Base-by-base conservation (phyloP, 345 rosid genomes). In the Citrus reticulata region DNA sequence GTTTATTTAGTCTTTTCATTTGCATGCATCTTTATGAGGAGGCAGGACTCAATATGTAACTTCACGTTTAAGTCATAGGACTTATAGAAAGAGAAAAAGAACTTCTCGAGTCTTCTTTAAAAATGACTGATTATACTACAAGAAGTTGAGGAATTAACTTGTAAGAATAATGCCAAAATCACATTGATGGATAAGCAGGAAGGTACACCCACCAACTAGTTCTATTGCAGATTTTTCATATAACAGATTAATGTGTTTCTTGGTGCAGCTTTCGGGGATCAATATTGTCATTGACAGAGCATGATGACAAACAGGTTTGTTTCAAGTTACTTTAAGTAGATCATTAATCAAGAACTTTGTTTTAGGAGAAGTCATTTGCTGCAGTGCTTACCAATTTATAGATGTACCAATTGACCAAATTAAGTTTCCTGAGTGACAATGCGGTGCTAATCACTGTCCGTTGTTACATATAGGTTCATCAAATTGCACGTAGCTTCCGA, bases 211-310 rank as follows among this genome's bases (percentile, higher is more conserved):
- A 10, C 17, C 49, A 35, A 5, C 29, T 24, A 20, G 68, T 34
- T 7, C 19, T 51, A 65, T 16, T 75, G 71, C 61, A 29, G 30
- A 46, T 54, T 24, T 35, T 40, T 68, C 22, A 2, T 14, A 3
- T 30, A 61, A 59, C 27, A 63, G 77, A 69, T 39, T 25, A 73
- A 20, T 79, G 60, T 57, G 34, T 72, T 58, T 65, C 73, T 84
- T 82, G 37, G 11, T 89, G 93, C 97, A 96, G 99, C 89, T 93
- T 95, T 83, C 88, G 80, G 75, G 94, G 90, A 49, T 95, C 98
- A 39, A 91, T 96, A 58, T 86, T 96, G 81, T 92, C 95, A 51
- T 89, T 96, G 84, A 94, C 99, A 40, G 99, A 96, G 85, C 99
- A 96, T 79, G 91, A 88, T 69, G 98, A 96, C 85, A 91, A 88